These are phyloP conservation scores for Debaryomycetaceae sp. DNA, from an alignment of 1,139 yeast genomes.

Conservation along the genomic window DNA sequence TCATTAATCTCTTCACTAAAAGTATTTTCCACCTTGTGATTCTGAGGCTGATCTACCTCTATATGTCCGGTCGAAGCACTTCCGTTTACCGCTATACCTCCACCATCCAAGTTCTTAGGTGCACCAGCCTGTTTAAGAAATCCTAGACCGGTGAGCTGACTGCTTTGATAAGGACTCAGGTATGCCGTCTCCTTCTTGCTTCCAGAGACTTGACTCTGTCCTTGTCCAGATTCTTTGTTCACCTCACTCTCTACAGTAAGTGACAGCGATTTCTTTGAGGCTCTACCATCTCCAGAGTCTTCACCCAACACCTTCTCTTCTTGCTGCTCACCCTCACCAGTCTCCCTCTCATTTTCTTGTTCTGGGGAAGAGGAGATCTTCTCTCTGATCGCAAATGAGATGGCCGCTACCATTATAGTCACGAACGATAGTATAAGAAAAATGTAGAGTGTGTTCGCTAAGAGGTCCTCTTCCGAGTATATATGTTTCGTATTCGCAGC, in stretches of 20 bases:
- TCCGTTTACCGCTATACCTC: background rate
- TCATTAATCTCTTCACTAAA: background rate
- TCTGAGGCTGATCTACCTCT: background rate
- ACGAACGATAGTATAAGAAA: constrained; percentile 1
- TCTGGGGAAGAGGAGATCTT: background rate
- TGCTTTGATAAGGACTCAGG: background rate
- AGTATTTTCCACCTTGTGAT: background rate
- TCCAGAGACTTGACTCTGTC: background rate
- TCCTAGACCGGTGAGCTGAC: background rate
- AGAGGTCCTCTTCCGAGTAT: background rate
- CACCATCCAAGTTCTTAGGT: background rate
- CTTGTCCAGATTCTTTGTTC: background rate
- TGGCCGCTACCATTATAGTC: constrained; percentile 1
- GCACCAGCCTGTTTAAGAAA: background rate
- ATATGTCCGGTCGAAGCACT: background rate
- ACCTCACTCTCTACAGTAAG: background rate
- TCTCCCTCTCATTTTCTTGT: background rate
- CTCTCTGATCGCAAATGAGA: constrained; percentile 3
- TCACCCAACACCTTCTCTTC: background rate
- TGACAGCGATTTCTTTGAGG: background rate
- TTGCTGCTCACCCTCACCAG: background rate
- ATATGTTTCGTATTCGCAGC: background rate
- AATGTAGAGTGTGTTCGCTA: constrained; percentile 3
- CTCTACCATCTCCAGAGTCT: background rate
- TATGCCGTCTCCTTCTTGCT: no score